A percentile compares a stretch with the other conserved stretches of the same genome.
phyloP scores from a whole-genome alignment of 805 yeast species.

The Sugiyamaella lignohabitans region DNA sequence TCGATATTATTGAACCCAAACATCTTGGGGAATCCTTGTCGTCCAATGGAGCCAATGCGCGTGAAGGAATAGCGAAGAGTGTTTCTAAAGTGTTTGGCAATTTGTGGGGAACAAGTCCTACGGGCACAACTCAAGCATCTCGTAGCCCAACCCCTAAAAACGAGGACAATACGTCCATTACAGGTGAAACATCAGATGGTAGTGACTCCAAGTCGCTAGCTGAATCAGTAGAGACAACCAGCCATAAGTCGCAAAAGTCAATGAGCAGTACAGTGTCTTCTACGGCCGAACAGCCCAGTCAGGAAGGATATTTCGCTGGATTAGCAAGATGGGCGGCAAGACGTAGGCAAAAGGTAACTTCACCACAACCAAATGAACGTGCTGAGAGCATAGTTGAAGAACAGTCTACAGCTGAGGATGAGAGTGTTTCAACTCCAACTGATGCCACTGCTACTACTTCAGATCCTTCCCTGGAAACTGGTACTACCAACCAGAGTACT shows the following conservation, averaged over 20 bases:
- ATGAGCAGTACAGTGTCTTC: slow-evolving; percentile 2
- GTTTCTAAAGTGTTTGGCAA: slow-evolving; percentile 27
- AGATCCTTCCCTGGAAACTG: neutral
- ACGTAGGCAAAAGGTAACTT: neutral
- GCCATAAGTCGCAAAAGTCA: slow-evolving; percentile 6
- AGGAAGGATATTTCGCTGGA: slow-evolving; percentile 8
- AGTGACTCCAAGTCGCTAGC: slow-evolving; percentile 2
- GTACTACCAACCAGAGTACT: neutral
- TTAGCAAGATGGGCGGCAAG: slow-evolving; percentile 8
- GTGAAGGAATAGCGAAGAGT: slow-evolving; percentile 25
- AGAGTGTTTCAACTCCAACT: neutral
- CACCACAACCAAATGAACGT: neutral
- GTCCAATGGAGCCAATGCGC: neutral
- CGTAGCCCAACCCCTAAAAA: too few species aligned
- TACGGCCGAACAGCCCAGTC: neutral
- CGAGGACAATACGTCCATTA: neutral
- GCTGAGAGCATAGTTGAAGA: neutral
- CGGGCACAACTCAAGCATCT: too few species aligned
- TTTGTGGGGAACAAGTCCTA: slow-evolving; percentile 21
- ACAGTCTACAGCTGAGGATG: neutral
- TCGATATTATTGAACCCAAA: slow-evolving; percentile 50
- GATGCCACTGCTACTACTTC: neutral
- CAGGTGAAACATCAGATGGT: neutral
- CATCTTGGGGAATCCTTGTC: slow-evolving; percentile 28
- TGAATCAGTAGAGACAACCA: slow-evolving; percentile 5